A percentile compares a stretch with the other conserved stretches of the same genome.
Conservation (phyloP, 148 eudicot species). For the Dianthus caryophyllus region DNA sequence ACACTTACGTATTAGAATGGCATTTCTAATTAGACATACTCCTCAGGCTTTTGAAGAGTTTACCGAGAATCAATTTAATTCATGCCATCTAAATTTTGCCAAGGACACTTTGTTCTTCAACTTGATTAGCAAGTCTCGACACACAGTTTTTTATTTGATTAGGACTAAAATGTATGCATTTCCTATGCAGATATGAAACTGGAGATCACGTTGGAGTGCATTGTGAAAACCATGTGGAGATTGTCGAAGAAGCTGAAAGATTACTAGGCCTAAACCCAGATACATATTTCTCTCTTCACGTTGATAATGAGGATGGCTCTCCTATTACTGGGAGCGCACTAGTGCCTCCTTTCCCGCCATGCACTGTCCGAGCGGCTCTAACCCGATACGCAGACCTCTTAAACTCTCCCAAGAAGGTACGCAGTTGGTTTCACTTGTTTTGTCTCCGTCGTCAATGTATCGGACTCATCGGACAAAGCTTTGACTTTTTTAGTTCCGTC, state of each 20-base stretch:
- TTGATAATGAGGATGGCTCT: constrained; percentile 82
- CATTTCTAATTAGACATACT: not conserved
- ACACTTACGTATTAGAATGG: not conserved
- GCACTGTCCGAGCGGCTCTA: constrained; percentile 70
- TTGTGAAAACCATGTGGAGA: constrained; percentile 69
- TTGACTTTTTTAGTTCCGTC: not conserved
- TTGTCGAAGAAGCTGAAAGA: constrained; percentile 79
- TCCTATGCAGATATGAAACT: constrained; percentile 70
- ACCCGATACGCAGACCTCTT: constrained; percentile 85
- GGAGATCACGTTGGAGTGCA: constrained; percentile 99
- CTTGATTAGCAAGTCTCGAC: not conserved
- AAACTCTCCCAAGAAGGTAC: constrained; percentile 73
- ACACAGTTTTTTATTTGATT: not conserved
- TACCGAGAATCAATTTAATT: not conserved
- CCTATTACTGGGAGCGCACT: constrained; percentile 55
- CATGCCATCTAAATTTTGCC: not conserved
- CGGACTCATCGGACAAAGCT: not conserved
- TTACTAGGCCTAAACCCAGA: constrained; percentile 55
- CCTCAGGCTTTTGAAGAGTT: not conserved
- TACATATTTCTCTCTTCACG: constrained; percentile 71
- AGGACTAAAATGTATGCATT: constrained; percentile 4
- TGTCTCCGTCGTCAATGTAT: not conserved
- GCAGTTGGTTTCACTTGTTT: constrained; percentile 20
- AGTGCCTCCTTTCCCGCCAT: constrained; percentile 87
- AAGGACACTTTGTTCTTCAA: not conserved